phyloP scores from a whole-genome alignment of 768 basidiomycete species.

The Pisolithus tinctorius region DNA sequence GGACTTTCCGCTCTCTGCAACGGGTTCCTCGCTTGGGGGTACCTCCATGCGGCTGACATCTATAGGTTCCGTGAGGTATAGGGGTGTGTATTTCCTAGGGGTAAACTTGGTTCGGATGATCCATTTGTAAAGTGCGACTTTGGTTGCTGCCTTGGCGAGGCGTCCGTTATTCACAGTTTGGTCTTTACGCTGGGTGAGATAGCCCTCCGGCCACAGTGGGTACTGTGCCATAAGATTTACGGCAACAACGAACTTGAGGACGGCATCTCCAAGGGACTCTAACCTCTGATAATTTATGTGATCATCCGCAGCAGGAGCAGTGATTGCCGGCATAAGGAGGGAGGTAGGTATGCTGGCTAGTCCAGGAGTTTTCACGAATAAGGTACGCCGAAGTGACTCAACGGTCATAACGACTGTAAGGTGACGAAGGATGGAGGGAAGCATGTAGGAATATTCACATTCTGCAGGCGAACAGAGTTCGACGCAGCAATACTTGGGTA shows the following conservation, averaged over 20 bases:
- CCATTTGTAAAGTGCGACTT: conserved; percentile 50
- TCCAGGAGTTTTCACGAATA: conserved; percentile 36
- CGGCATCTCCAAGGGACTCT: conserved; percentile 71
- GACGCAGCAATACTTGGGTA: conserved; percentile 39
- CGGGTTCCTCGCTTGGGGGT: conserved; percentile 9
- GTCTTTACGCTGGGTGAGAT: conserved; percentile 63
- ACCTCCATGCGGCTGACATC: conserved; percentile 1
- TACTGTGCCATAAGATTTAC: conserved; percentile 57
- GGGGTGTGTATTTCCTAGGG: conserved; percentile 35
- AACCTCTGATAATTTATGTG: conserved; percentile 60
- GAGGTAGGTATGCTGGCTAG: conserved; percentile 40
- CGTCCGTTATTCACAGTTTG: conserved; percentile 65
- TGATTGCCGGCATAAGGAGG: conserved; percentile 48
- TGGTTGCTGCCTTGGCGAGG: conserved; percentile 60
- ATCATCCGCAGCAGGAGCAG: conserved; percentile 58
- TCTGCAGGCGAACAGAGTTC: conserved; percentile 49
- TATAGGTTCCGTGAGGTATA: conserved; percentile 17
- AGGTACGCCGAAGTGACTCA: conserved; percentile 38
- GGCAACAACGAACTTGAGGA: conserved; percentile 57
- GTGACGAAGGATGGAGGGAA: conserved; percentile 64
- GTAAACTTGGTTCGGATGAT: conserved; percentile 52
- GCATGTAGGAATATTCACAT: conserved; percentile 45
- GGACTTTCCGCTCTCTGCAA: conserved; percentile 20
- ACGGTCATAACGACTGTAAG: conserved; percentile 47
- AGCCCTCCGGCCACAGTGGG: conserved; percentile 78